Base-by-base conservation (phyloP, 176 grass and related monocot species). In the Zoysia japonica region DNA sequence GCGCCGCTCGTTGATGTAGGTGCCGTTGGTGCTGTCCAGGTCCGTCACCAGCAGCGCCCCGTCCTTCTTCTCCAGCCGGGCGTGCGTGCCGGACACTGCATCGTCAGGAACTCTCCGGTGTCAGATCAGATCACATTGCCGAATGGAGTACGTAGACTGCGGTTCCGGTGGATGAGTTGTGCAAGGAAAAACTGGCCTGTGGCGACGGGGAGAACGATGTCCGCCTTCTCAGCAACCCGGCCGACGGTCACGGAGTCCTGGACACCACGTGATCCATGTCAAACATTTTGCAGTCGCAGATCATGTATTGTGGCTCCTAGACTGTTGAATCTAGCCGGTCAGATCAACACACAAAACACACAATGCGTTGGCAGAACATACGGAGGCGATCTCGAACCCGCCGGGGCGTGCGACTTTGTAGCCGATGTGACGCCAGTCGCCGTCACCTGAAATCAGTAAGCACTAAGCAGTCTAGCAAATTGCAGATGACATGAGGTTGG, bases 21-120 rank as follows among this genome's bases (percentile, higher is more conserved):
- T 97, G 55, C 91, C 91, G 12, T 97, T 94, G 65, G 91, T 97
- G 89, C 94, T 97, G 46, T 83, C 89, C 83, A 97, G 79, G 70
- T 97, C 94, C 0, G 89, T 97, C 9, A 94, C 85, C 12, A 94
- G 3, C 76, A 94, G 78, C 3, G 12, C 71, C 55, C 94, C 91
- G 17, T 85, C 73, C 50, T 78, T 95, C 73, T 87, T 90, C 83
- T 94, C 91, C 68, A 94, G 68, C 44, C 87, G 82, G 36, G 94
- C 94, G 69, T 97, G 91, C 53, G 82, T 5, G 13, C 85, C 77
- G 17, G 94, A 97, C 28, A 97, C 94, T 83, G 88, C 61, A 85
- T 13, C 3, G 5, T 1, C 28, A 28, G 28, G 28, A 28, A 28
- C 28, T 28, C 28, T 28, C 28, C 15, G 14, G 1, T 2, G 15